A percentile compares a stretch with the other conserved stretches of the same genome.
Conservation (phyloP, 768 basidiomycete genomes). For the Calocera cornea region DNA sequence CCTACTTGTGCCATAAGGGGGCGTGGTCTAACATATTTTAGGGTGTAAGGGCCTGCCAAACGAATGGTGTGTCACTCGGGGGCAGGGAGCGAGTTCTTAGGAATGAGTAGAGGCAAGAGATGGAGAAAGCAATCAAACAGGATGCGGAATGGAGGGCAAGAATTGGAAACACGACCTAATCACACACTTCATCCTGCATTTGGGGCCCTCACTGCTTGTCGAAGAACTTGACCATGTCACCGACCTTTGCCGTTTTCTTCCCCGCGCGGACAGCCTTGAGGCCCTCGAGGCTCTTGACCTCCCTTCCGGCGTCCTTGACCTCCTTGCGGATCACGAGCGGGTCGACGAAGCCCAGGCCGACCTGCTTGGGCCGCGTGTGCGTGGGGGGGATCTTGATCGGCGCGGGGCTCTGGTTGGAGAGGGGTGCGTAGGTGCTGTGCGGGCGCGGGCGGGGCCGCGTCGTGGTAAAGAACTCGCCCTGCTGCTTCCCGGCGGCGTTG, state of each 20-base stretch:
- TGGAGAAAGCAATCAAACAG: neutral
- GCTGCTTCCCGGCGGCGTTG: neutral
- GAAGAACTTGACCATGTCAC: neutral
- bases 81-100: neutral
- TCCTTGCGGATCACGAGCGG: neutral
- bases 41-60: neutral
- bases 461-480: neutral
- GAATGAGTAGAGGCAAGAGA: neutral
- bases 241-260: conserved; percentile 4
- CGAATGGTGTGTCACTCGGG: neutral
- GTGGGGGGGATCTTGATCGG: conserved; percentile 2
- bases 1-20: neutral
- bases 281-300: neutral
- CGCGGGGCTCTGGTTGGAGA: neutral
- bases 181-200: neutral
- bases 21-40: neutral
- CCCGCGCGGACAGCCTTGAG: neutral
- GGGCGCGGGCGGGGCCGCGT: neutral
- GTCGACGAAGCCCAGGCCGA: conserved; percentile 1
- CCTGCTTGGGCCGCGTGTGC: conserved; percentile 1
- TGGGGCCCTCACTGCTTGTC: neutral
- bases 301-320: neutral
- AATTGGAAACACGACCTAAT: neutral
- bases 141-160: neutral
- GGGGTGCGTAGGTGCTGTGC: conserved; percentile 1